A percentile compares a stretch with the other conserved stretches of the same genome.
Conservation (phyloP, 805 yeast genomes). For the Phaffomyces thermotolerans region DNA sequence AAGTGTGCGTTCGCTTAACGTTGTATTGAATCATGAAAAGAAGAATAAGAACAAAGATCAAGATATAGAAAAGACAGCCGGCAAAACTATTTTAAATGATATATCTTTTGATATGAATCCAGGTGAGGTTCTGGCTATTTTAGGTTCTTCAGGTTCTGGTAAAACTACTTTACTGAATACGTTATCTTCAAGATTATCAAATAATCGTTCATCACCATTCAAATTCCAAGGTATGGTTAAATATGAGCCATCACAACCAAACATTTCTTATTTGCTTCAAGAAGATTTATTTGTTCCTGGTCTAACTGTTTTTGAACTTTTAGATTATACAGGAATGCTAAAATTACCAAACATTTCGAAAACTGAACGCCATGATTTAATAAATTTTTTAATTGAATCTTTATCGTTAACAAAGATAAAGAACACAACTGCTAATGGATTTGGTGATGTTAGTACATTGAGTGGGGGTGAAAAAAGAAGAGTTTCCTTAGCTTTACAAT, state of each 20-base stretch:
- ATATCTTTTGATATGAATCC: constrained; percentile 53
- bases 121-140: constrained; percentile 66
- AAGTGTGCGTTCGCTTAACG: constrained; percentile 6
- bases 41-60: background rate
- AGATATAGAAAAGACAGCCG: background rate
- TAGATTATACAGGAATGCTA: constrained; percentile 63
- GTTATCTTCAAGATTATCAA: constrained; percentile 42
- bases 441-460: constrained; percentile 39
- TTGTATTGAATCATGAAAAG: constrained; percentile 3
- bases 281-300: constrained; percentile 68
- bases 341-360: constrained; percentile 45
- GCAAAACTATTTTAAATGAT: constrained; percentile 35
- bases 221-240: constrained; percentile 36
- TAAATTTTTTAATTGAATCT: constrained; percentile 53
- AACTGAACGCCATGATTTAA: constrained; percentile 39
- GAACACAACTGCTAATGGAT: constrained; percentile 40
- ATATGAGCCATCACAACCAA: constrained; percentile 22
- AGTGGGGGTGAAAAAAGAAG: constrained; percentile 85
- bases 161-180: constrained; percentile 74
- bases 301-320: constrained; percentile 64
- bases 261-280: constrained; percentile 60
- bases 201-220: constrained; percentile 24
- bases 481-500: constrained; percentile 69
- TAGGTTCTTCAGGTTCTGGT: constrained; percentile 88
- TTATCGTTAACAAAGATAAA: constrained; percentile 61